Evolutionary conservation across 1,139 yeast genomes (phyloP).

Genomic region (Meyerozyma guilliermondii): DNA sequence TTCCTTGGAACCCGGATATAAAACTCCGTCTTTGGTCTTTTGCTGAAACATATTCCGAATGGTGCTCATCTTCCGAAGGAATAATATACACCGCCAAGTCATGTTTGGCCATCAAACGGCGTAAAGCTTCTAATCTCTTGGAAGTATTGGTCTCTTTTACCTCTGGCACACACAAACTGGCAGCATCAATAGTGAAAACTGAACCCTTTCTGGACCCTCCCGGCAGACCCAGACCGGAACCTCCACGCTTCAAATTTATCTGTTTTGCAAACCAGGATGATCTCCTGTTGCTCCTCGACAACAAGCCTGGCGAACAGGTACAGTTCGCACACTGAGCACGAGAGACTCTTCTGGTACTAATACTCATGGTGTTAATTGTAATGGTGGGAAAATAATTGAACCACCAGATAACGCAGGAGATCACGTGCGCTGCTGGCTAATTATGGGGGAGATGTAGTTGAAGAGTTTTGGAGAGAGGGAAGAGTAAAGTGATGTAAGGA

Average conservation of each 20-base stretch:
- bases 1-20: slow-evolving; percentile 88
- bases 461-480: too few relatives aligned
- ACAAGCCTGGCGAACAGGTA: slow-evolving; percentile 76
- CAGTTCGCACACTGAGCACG: slow-evolving; percentile 63
- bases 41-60: slow-evolving; percentile 79
- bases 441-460: not conserved
- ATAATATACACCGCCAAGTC: slow-evolving; percentile 75
- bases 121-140: slow-evolving; percentile 54
- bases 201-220: slow-evolving; percentile 40
- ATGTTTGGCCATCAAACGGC: slow-evolving; percentile 59
- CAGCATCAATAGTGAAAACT: slow-evolving; percentile 44
- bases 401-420: not conserved
- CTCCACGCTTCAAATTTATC: slow-evolving; percentile 33
- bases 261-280: slow-evolving; percentile 48
- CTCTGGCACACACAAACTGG: slow-evolving; percentile 41
- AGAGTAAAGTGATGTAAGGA: too few relatives aligned
- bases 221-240: slow-evolving; percentile 14
- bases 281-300: slow-evolving; percentile 59
- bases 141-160: slow-evolving; percentile 51
- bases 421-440: not conserved
- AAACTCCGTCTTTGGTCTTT: slow-evolving; percentile 82
- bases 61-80: slow-evolving; percentile 93
- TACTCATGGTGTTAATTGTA: not conserved
- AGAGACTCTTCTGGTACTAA: slow-evolving; percentile 20
- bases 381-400: not conserved